Evolutionary conservation across 2,329 filamentous ascomycete genomes (phyloP).

Genomic region (Paracorniculantispora psalliotae): DNA sequence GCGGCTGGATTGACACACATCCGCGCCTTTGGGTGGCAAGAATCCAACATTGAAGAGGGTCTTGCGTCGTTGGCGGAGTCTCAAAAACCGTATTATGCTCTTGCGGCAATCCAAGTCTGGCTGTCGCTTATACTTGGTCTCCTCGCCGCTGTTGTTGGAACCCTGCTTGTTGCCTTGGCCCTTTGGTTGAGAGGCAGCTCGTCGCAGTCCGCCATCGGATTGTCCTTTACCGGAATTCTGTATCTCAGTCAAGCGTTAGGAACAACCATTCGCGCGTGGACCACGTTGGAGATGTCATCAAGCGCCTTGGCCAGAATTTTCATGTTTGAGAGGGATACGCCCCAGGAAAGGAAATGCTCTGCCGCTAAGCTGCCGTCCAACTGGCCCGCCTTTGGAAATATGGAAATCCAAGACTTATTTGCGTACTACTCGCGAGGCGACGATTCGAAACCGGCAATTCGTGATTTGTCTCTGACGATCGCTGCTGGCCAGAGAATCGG

Average conservation of each 20-base stretch:
- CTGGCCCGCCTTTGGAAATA: background rate
- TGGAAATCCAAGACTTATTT: background rate
- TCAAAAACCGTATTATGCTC: background rate
- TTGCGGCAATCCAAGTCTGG: background rate
- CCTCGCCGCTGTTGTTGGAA: background rate
- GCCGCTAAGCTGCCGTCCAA: background rate
- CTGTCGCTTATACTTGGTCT: background rate
- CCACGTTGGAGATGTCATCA: background rate
- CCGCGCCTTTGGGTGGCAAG: conserved; percentile 19
- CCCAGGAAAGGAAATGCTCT: background rate
- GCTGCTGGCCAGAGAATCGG: conserved; percentile 38
- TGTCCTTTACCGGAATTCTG: background rate
- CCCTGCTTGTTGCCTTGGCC: background rate
- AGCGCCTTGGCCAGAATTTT: background rate
- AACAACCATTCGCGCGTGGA: background rate
- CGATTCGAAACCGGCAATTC: background rate
- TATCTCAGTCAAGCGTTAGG: background rate
- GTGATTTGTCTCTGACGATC: conserved; percentile 4
- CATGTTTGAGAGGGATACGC: background rate
- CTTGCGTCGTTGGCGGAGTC: background rate
- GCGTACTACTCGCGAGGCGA: background rate
- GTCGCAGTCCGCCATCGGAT: background rate
- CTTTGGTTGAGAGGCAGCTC: background rate
- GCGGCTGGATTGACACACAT: conserved; percentile 22
- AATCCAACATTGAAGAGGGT: background rate